Evolutionary conservation across 257 asterid species (phyloP).

Genomic region (Vinca minor): DNA sequence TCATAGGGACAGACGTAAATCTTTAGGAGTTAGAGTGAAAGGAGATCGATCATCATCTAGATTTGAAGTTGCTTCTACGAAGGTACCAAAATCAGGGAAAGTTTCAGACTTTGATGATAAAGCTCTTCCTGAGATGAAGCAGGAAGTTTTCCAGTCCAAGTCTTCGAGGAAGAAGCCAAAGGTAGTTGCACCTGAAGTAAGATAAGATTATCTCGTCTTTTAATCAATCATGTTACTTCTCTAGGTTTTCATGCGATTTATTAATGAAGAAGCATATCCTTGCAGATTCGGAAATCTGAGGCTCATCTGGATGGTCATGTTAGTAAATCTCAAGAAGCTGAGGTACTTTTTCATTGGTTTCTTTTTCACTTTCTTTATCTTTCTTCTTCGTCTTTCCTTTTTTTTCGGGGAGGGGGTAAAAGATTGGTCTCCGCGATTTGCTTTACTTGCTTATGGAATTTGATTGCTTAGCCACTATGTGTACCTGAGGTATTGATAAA

Average conservation of each 20-base stretch:
- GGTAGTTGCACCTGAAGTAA: slow-evolving; percentile 44
- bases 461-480: background rate
- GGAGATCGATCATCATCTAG: slow-evolving; percentile 35
- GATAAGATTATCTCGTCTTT: slow-evolving; percentile 9
- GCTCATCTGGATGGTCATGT: slow-evolving; percentile 32
- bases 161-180: slow-evolving; percentile 47
- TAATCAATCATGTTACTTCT: slow-evolving; percentile 12
- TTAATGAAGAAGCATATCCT: slow-evolving; percentile 19
- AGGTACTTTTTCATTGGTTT: slow-evolving; percentile 31
- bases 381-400: background rate
- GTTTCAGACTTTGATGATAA: slow-evolving; percentile 30
- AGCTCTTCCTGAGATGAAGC: slow-evolving; percentile 40
- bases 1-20: slow-evolving; percentile 41
- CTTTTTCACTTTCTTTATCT: background rate
- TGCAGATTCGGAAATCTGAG: slow-evolving; percentile 52
- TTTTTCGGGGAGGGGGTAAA: no score
- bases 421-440: background rate
- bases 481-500: background rate
- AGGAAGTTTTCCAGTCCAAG: slow-evolving; percentile 31
- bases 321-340: slow-evolving; percentile 45
- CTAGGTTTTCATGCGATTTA: slow-evolving; percentile 14
- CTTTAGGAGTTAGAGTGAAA: slow-evolving; percentile 43
- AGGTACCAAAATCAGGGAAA: slow-evolving; percentile 48
- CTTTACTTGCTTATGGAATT: background rate
- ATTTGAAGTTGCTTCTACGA: slow-evolving; percentile 41